These are phyloP conservation scores for Oenanthe sinensis DNA, from an alignment of 129 eudicot genomes.

Conservation along the genomic window DNA sequence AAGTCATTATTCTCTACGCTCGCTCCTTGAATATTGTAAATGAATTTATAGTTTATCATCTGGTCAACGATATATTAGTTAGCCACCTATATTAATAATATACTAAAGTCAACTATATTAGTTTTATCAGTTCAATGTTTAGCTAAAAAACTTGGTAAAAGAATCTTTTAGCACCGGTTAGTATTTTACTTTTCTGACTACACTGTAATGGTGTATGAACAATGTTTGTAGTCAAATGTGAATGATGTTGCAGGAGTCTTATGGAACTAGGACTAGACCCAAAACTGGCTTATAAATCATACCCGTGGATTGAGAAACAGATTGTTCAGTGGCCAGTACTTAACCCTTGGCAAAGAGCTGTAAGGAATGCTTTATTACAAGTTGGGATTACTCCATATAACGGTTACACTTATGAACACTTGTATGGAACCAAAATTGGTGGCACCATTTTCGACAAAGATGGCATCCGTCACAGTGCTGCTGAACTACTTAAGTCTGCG, in stretches of 20 bases:
- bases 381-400: slow-evolving; percentile 68
- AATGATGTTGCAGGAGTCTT: slow-evolving; percentile 38
- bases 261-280: slow-evolving; percentile 68
- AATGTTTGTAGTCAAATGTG: not conserved
- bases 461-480: slow-evolving; percentile 74
- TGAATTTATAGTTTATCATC: no score
- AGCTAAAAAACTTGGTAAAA: not conserved
- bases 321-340: slow-evolving; percentile 62
- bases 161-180: not conserved
- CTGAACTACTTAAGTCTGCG: slow-evolving; percentile 64
- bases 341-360: slow-evolving; percentile 62
- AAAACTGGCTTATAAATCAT: slow-evolving; percentile 74
- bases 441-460: slow-evolving; percentile 74
- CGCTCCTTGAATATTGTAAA: no score
- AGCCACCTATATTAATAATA: no score
- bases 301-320: slow-evolving; percentile 86
- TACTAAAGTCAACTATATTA: not conserved
- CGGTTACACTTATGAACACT: slow-evolving; percentile 83
- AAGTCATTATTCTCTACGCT: no score
- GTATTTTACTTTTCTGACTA: not conserved
- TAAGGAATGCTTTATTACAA: slow-evolving; percentile 66
- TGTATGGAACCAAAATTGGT: slow-evolving; percentile 83
- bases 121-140: not conserved
- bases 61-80: no score
- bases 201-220: not conserved